A percentile compares a stretch with the other conserved stretches of the same genome.
Evolutionary conservation across 2,329 filamentous ascomycete species (phyloP).

Genomic region (Drechslerella stenobrocha): DNA sequence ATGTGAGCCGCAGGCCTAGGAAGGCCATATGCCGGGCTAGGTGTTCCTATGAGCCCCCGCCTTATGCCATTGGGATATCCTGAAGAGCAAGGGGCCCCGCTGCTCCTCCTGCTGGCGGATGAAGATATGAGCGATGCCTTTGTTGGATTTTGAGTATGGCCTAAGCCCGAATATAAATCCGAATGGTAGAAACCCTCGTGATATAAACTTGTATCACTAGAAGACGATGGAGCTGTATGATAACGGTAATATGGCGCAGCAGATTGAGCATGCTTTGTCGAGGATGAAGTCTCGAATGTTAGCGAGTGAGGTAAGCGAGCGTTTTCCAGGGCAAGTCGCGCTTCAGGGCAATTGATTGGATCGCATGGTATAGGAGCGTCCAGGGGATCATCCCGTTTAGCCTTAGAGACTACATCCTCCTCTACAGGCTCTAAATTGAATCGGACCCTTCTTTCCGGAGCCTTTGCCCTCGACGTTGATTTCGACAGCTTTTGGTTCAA

Average conservation of each 20-base stretch:
- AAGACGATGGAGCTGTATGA: background rate
- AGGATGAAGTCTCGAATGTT: background rate
- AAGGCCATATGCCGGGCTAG: background rate
- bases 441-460: constrained; percentile 11
- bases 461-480: constrained; percentile 17
- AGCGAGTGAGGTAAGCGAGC: constrained; percentile 22
- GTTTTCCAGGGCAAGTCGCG: constrained; percentile 32
- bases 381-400: background rate
- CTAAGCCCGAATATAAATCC: background rate
- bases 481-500: constrained; percentile 16
- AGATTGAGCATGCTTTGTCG: background rate
- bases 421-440: constrained; percentile 31
- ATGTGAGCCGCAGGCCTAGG: constrained; percentile 15
- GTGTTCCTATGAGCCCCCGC: background rate
- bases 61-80: background rate
- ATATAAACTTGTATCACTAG: background rate
- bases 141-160: background rate
- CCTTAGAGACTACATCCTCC: constrained; percentile 10
- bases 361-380: constrained; percentile 40
- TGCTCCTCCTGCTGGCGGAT: background rate
- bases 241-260: constrained; percentile 5
- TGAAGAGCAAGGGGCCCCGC: constrained; percentile 4
- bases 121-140: background rate
- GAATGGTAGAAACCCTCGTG: background rate
- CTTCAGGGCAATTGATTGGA: constrained; percentile 27